A percentile compares a stretch with the other conserved stretches of the same genome.
Evolutionary conservation across 768 basidiomycete genomes (phyloP).

Genomic region (Xanthoconium purpureum): DNA sequence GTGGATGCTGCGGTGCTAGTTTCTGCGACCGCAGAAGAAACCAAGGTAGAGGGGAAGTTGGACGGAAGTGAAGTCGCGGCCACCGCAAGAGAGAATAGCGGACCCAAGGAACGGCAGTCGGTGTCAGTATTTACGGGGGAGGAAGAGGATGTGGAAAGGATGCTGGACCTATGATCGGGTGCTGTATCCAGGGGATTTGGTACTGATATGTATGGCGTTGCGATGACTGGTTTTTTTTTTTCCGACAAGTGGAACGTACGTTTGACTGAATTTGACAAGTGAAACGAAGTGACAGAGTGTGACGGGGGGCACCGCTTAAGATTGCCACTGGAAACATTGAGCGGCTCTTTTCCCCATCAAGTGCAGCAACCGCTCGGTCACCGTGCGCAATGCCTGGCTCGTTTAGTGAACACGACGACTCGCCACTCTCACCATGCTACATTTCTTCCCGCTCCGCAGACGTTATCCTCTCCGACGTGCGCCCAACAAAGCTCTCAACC

Average conservation of each 20-base stretch:
- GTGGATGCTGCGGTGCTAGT: background rate
- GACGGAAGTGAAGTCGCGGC: background rate
- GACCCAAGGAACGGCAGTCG: background rate
- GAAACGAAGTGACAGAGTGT: slow-evolving; percentile 7
- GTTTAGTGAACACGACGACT: slow-evolving; percentile 37
- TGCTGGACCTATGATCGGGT: slow-evolving; percentile 10
- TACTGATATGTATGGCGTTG: no score
- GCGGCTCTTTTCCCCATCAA: slow-evolving; percentile 11
- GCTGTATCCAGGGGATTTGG: background rate
- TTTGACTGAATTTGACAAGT: background rate
- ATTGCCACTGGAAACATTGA: slow-evolving; percentile 10
- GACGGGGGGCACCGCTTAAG: slow-evolving; percentile 19
- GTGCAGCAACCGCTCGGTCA: slow-evolving; percentile 8
- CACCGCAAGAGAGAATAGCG: background rate
- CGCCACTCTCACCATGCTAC: slow-evolving; percentile 58
- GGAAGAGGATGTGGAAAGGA: slow-evolving; percentile 23
- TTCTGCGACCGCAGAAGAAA: background rate
- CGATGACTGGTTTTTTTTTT: no score
- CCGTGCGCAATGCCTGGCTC: slow-evolving; percentile 43
- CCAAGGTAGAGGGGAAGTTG: background rate
- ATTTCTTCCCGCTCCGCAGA: slow-evolving; percentile 84
- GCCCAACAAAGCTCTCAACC: slow-evolving; percentile 80
- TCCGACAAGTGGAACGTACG: no score
- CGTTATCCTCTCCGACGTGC: slow-evolving; percentile 87
- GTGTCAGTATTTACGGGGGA: slow-evolving; percentile 10